Evolutionary conservation across 306 rosid species (phyloP).

Genomic region (Betula pendula): DNA sequence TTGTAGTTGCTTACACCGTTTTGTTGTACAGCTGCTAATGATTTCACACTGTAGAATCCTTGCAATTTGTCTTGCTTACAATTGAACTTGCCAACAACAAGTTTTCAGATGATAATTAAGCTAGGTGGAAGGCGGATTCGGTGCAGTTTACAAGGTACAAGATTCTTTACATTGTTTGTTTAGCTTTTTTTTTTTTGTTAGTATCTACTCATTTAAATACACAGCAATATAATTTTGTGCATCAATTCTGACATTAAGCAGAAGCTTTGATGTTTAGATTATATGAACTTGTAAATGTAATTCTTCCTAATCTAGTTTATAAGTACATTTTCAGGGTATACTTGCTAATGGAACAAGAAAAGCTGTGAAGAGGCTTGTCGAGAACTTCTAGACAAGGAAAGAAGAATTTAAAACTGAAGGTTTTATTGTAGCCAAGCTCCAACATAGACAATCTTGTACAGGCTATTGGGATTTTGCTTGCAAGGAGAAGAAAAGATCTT

Average conservation of each 20-base stretch:
- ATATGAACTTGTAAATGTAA: too few species aligned
- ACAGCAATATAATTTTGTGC: too few species aligned
- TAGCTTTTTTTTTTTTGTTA: background rate
- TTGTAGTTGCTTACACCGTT: background rate
- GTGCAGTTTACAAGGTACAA: background rate
- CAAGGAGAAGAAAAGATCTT: background rate
- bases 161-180: background rate
- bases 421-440: background rate
- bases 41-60: background rate
- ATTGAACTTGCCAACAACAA: background rate
- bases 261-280: background rate
- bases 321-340: conserved; percentile 31
- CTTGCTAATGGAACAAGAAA: conserved; percentile 22
- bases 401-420: background rate
- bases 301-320: background rate
- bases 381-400: background rate
- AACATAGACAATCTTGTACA: background rate
- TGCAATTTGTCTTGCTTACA: background rate
- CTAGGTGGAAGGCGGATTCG: conserved; percentile 5
- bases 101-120: background rate
- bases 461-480: conserved; percentile 2
- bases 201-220: background rate
- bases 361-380: conserved; percentile 42
- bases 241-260: background rate
- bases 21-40: background rate